Evolutionary conservation across 2,329 filamentous ascomycete species (phyloP).

Genomic region (Diaporthe aspalathi): DNA sequence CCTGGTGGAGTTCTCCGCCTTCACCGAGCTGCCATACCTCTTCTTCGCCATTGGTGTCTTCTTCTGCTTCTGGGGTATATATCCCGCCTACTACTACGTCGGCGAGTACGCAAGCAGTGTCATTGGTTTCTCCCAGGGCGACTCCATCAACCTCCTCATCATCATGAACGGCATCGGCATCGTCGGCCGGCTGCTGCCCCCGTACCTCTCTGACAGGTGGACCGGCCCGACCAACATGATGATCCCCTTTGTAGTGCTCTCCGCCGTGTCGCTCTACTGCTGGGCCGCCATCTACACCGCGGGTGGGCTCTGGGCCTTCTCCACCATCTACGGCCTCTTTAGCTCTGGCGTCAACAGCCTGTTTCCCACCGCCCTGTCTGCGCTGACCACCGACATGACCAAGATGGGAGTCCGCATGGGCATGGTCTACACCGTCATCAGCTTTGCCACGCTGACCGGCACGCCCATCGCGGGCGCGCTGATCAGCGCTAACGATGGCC

Average conservation of each 20-base stretch:
- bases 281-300: conserved; percentile 54
- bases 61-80: conserved; percentile 62
- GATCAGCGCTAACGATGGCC: conserved; percentile 42
- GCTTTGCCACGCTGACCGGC: conserved; percentile 51
- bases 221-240: conserved; percentile 56
- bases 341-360: conserved; percentile 58
- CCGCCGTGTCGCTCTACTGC: conserved; percentile 51
- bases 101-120: no score
- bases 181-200: conserved; percentile 60
- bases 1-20: conserved; percentile 62
- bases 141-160: conserved; percentile 58
- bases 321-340: conserved; percentile 59
- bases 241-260: conserved; percentile 49
- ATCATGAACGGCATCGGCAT: conserved; percentile 64
- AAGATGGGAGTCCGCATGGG: conserved; percentile 58
- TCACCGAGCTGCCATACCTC: conserved; percentile 60
- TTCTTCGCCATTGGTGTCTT: conserved; percentile 54
- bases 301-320: conserved; percentile 55
- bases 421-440: conserved; percentile 53
- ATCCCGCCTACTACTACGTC: conserved; percentile 64
- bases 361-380: conserved; percentile 54
- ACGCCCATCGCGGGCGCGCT: conserved; percentile 55
- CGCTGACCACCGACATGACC: conserved; percentile 54
- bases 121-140: no score
- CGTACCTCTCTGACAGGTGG: conserved; percentile 55